A percentile compares a stretch with the other conserved stretches of the same genome.
phyloP scores from a whole-genome alignment of 257 asterid species.

The Nicotiana tomentosiformis region DNA sequence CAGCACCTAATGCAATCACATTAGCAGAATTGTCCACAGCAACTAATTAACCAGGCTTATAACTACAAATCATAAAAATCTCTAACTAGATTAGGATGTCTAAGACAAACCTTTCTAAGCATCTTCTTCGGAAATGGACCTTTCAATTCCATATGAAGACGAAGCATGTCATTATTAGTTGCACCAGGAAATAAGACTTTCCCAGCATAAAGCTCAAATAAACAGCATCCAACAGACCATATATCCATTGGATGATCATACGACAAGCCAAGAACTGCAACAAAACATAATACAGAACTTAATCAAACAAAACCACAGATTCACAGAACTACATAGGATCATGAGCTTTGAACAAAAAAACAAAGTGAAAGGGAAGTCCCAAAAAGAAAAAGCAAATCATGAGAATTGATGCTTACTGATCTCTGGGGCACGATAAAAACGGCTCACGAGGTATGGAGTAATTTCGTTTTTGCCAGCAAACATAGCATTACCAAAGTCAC shows the following conservation, averaged over 20 bases:
- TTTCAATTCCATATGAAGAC: conserved; percentile 93
- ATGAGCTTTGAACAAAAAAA: neutral
- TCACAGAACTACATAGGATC: neutral
- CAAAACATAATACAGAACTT: conserved; percentile 8
- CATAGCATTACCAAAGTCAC: conserved; percentile 99
- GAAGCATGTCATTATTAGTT: conserved; percentile 96
- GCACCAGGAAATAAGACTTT: conserved; percentile 94
- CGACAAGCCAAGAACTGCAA: conserved; percentile 78
- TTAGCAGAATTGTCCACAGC: neutral
- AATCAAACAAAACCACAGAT: conserved; percentile 2
- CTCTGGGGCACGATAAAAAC: conserved; percentile 99
- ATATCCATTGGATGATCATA: conserved; percentile 98
- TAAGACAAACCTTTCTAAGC: conserved; percentile 77
- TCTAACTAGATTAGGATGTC: neutral
- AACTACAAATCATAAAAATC: neutral
- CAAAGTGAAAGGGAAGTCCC: neutral
- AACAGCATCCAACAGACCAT: conserved; percentile 98
- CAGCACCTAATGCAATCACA: neutral
- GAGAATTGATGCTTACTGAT: conserved; percentile 56
- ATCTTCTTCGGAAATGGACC: conserved; percentile 95
- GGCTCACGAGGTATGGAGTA: conserved; percentile 98
- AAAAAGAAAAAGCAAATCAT: neutral
- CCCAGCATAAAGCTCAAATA: conserved; percentile 92
- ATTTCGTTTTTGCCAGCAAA: conserved; percentile 98
- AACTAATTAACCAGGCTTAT: neutral